These are phyloP conservation scores for Teratosphaeria epicoccoides DNA, from an alignment of 2,329 filamentous ascomycete species.

Conservation along the genomic window DNA sequence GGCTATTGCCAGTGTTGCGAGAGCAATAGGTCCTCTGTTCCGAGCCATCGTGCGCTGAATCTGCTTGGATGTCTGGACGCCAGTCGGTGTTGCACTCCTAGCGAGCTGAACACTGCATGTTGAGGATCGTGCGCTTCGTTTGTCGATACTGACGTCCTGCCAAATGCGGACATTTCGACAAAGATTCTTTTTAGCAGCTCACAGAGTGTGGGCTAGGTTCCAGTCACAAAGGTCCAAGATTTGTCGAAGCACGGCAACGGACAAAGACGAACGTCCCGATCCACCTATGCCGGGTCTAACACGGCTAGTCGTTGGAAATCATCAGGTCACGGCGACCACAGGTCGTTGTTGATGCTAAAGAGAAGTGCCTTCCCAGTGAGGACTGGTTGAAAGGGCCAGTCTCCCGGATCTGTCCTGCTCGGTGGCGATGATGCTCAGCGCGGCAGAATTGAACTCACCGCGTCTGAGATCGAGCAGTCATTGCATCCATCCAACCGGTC, in stretches of 20 bases:
- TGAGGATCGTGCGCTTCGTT: neutral
- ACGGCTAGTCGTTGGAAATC: neutral
- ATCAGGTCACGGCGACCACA: too few species aligned
- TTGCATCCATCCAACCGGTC: too few species aligned
- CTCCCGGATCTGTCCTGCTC: too few species aligned
- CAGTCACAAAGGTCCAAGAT: neutral
- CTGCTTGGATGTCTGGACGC: neutral
- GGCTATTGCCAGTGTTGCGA: neutral
- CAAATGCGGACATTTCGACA: neutral
- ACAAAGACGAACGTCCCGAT: neutral
- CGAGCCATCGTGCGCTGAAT: neutral
- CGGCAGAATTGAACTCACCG: too few species aligned
- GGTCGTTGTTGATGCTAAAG: neutral
- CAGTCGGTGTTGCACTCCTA: neutral
- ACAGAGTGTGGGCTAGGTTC: neutral
- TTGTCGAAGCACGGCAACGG: neutral
- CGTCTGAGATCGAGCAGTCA: too few species aligned
- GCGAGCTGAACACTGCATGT: neutral
- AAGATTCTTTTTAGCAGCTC: neutral
- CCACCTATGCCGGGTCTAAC: neutral
- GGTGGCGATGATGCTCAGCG: too few species aligned
- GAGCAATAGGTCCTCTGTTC: neutral
- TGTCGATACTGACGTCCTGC: neutral
- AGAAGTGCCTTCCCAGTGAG: too few species aligned
- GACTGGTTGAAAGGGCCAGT: too few species aligned